phyloP scores from a whole-genome alignment of 2,329 filamentous ascomycete species.

The Ophiostoma perfectum region DNA sequence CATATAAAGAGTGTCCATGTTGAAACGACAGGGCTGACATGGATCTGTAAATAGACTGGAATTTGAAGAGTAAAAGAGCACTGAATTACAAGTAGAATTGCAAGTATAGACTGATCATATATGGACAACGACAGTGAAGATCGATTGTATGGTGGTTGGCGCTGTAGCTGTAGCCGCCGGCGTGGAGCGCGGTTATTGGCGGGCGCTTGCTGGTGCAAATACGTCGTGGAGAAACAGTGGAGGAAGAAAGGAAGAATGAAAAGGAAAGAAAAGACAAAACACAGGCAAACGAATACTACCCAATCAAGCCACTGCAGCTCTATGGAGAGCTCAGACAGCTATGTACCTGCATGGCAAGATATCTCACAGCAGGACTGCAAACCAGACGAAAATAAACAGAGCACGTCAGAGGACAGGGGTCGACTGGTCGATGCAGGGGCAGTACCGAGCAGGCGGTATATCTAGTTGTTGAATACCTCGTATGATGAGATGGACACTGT shows the following conservation, averaged over 20 bases:
- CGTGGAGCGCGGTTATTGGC: slow-evolving; percentile 10
- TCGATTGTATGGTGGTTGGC: neutral
- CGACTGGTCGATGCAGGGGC: slow-evolving; percentile 21
- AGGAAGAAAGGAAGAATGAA: neutral
- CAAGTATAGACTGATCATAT: too few relatives aligned
- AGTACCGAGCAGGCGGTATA: neutral
- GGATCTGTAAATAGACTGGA: too few relatives aligned
- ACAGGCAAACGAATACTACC: neutral
- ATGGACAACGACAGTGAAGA: neutral
- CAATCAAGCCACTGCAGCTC: neutral
- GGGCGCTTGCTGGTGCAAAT: neutral
- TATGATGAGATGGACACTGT: neutral
- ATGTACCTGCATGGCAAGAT: neutral
- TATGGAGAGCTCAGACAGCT: neutral
- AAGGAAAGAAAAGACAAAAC: neutral
- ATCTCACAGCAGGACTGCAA: neutral
- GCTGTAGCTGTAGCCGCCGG: slow-evolving; percentile 9
- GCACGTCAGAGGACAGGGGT: slow-evolving; percentile 19
- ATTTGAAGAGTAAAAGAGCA: too few relatives aligned
- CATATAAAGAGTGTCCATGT: neutral
- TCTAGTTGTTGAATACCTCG: neutral
- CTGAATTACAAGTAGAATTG: too few relatives aligned
- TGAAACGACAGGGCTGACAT: slow-evolving; percentile 9
- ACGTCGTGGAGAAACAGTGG: neutral
- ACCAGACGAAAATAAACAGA: neutral